Evolutionary conservation across 106 monocot genomes (phyloP).

Genomic region (Dioscorea alata): DNA sequence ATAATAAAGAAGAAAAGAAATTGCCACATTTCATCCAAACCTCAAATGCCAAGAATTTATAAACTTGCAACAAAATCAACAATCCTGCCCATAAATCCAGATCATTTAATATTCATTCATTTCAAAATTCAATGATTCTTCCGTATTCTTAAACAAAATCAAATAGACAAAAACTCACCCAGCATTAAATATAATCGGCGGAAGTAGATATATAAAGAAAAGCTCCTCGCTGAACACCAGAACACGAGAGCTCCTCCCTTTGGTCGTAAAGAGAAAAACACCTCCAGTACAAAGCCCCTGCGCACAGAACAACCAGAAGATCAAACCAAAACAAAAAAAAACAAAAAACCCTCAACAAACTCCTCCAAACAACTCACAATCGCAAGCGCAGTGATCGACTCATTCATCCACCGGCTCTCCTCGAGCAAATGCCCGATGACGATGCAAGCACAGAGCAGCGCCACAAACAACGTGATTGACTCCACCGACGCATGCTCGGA

Average conservation of each 20-base stretch:
- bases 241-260: constrained; percentile 80
- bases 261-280: constrained; percentile 66
- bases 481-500: constrained; percentile 75
- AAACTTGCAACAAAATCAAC: no score
- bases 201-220: constrained; percentile 93
- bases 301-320: background rate
- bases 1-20: background rate
- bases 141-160: no score
- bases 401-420: constrained; percentile 93
- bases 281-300: constrained; percentile 81
- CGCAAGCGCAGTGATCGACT: constrained; percentile 86
- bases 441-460: constrained; percentile 85
- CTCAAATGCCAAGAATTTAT: no score
- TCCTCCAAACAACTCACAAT: constrained; percentile 31
- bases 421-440: constrained; percentile 91
- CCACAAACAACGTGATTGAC: constrained; percentile 75
- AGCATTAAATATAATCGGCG: constrained; percentile 97
- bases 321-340: background rate
- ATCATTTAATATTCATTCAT: no score
- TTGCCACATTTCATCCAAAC: no score
- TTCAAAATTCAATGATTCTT: no score
- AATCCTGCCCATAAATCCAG: no score
- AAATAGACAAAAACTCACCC: constrained; percentile 35
- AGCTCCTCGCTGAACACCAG: constrained; percentile 94
- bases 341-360: no score